These are phyloP conservation scores for Myochromella boudieri DNA, from an alignment of 768 basidiomycete genomes.

Conservation along the genomic window DNA sequence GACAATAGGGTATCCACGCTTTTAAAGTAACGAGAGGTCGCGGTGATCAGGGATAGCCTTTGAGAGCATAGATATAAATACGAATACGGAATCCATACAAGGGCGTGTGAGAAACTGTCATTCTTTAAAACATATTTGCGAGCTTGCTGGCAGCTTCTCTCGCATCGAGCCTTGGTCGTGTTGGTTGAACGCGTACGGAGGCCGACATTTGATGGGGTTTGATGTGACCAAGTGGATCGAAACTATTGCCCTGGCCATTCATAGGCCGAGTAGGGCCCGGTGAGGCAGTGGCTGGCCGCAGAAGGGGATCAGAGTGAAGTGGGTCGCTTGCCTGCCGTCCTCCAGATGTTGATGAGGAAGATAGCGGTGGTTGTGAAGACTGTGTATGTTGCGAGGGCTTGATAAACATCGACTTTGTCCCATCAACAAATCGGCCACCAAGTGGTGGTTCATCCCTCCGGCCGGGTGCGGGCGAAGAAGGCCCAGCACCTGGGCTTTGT, in stretches of 20 bases:
- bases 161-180: slow-evolving; percentile 76
- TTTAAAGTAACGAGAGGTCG: not conserved
- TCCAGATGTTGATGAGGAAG: slow-evolving; percentile 35
- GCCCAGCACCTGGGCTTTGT: slow-evolving; percentile 55
- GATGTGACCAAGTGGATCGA: slow-evolving; percentile 67
- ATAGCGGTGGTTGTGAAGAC: slow-evolving; percentile 30
- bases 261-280: slow-evolving; percentile 21
- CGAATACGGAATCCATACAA: not conserved
- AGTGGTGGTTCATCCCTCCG: slow-evolving; percentile 49
- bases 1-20: slow-evolving; percentile 2
- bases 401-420: slow-evolving; percentile 81
- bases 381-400: slow-evolving; percentile 44
- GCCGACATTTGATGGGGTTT: slow-evolving; percentile 65
- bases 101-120: not conserved
- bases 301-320: slow-evolving; percentile 33
- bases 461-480: slow-evolving; percentile 42
- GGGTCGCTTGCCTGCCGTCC: slow-evolving; percentile 25
- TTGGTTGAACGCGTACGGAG: slow-evolving; percentile 73
- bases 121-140: slow-evolving; percentile 87
- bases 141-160: slow-evolving; percentile 86
- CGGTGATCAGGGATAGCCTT: not conserved
- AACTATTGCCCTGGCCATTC: slow-evolving; percentile 26
- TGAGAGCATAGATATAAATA: not conserved
- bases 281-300: slow-evolving; percentile 29
- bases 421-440: slow-evolving; percentile 68